Base-by-base conservation (phyloP, 192 early-diverging fungal genomes). In the Nowakowskiella sp. region DNA sequence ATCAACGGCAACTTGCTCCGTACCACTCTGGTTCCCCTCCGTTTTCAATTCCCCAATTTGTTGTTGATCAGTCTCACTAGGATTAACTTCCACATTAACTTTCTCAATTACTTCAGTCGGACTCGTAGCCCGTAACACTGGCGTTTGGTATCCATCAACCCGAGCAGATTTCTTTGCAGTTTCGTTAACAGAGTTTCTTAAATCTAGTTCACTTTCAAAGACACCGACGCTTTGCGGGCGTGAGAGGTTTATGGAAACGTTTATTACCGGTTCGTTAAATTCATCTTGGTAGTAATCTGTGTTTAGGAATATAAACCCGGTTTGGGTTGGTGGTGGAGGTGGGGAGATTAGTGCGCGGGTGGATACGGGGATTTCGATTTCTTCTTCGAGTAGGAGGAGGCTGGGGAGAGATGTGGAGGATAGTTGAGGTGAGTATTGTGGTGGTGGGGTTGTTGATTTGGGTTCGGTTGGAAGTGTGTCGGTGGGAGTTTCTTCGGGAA, bases 301-400 rank as follows among this genome's bases (percentile, higher is more conserved):
- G 39, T 57, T 60, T 34, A 65, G 51, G 33, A 65, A 65, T 8
- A 48, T 53, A 31, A 62, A 65, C 21, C 51, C 58, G 1, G 47
- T 34, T 1, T 49, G 31, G 8, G 52, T 39, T 19, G 13, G 13
- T 19, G 36, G 13, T 19, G 36, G 36, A 13, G 19, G 13, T 19
- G 36, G 36, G 13, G 36, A 39, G 13, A 13, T 39, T 39, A 39
- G 36, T 19, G 19, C 19, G 13, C 36, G 36, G 19, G 36, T 39
- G 13, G 36, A 13, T 39, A 13, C 36, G 19, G 13, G 13, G 36
- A 19, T 19, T 19, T 39, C 36, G 36, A 19, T 13, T 13, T 39
- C 36, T 19, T 39, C 36, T 19, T 19, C 13, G 13, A 13, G 13
- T 13, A 13, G 36, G 36, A 13, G 36, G 36, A 39, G 13, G 36